Conservation (phyloP, 495 filamentous ascomycete genomes). For the Penicillium herquei region DNA sequence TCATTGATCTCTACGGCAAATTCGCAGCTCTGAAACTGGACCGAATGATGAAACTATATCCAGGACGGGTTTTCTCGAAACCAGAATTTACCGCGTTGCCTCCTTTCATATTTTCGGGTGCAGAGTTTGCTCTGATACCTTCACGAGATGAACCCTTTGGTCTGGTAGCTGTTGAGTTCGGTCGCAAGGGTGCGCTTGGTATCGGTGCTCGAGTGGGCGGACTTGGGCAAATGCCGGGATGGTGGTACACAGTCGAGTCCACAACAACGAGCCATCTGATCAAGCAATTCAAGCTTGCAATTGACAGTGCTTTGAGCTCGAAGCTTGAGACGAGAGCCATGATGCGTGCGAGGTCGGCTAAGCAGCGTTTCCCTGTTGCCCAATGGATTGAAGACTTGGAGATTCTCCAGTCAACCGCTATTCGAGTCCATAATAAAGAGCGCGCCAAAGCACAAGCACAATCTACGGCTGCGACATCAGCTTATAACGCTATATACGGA, state of each 20-base stretch:
- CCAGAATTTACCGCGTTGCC: constrained; percentile 75
- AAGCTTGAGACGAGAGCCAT: constrained; percentile 55
- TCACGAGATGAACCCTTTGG: constrained; percentile 80
- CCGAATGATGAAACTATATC: constrained; percentile 70
- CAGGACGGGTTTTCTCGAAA: constrained; percentile 73
- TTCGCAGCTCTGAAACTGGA: constrained; percentile 74
- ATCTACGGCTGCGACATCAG: constrained; percentile 25
- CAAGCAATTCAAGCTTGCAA: constrained; percentile 69
- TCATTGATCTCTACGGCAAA: constrained; percentile 76
- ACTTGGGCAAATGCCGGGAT: constrained; percentile 78
- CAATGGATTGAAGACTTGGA: constrained; percentile 66
- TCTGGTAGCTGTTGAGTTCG: constrained; percentile 79
- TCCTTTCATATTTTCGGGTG: constrained; percentile 73
- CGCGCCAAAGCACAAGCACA: constrained; percentile 34
- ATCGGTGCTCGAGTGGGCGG: constrained; percentile 68
- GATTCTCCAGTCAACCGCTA: constrained; percentile 56
- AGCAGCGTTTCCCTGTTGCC: constrained; percentile 73
- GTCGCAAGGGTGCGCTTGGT: constrained; percentile 72
- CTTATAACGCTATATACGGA: constrained; percentile 42
- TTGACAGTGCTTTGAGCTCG: constrained; percentile 63
- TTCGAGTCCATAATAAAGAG: constrained; percentile 48
- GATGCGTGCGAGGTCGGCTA: constrained; percentile 75
- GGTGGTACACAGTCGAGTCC: constrained; percentile 69
- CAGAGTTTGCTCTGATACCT: constrained; percentile 77
- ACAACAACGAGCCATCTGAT: constrained; percentile 67